These are phyloP conservation scores for Microcyclospora tardicrescens DNA, from an alignment of 2,329 filamentous ascomycete genomes.

Conservation along the genomic window DNA sequence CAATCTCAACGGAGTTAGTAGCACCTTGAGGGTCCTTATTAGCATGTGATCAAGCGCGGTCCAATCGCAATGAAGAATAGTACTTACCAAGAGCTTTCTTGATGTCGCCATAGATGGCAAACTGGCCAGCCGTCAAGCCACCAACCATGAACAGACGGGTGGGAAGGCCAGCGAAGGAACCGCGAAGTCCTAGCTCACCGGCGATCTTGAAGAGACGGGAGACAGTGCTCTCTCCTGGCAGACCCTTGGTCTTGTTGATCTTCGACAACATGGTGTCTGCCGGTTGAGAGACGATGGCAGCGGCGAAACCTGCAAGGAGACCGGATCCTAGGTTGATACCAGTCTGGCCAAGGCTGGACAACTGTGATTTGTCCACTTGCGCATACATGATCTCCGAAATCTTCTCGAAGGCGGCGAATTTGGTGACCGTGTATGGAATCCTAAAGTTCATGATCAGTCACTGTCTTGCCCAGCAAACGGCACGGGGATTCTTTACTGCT, in stretches of 20 bases:
- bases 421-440: constrained; percentile 82
- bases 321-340: constrained; percentile 68
- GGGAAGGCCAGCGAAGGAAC: constrained; percentile 68
- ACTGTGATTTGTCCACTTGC: constrained; percentile 47
- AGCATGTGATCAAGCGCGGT: no score
- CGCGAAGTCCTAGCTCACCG: constrained; percentile 2
- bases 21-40: no score
- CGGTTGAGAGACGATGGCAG: constrained; percentile 70
- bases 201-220: constrained; percentile 55
- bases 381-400: constrained; percentile 58
- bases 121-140: constrained; percentile 64
- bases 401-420: constrained; percentile 85
- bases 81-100: constrained; percentile 1
- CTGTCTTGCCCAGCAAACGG: neutral
- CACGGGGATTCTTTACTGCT: constrained; percentile 36
- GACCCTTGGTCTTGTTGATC: constrained; percentile 83
- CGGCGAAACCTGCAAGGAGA: constrained; percentile 70
- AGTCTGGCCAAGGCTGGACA: constrained; percentile 57
- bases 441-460: no score
- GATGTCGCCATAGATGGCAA: constrained; percentile 69
- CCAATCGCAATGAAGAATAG: no score
- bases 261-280: constrained; percentile 83
- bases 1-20: no score
- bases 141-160: constrained; percentile 64
- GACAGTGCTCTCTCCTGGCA: constrained; percentile 69